Conservation (phyloP, 2,329 filamentous ascomycete genomes). For the Cercospora brassicicola region DNA sequence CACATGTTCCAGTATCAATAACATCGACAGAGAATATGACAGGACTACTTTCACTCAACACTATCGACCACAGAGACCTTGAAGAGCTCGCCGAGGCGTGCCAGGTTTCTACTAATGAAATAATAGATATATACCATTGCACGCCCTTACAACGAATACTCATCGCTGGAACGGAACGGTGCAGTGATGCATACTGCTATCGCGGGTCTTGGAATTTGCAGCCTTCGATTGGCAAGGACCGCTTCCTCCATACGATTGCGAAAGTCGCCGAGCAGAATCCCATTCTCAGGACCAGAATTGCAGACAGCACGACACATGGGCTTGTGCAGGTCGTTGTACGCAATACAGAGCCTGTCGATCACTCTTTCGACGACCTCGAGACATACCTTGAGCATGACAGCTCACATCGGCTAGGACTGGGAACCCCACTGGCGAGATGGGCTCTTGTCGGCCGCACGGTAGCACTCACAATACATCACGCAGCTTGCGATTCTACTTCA, state of each 20-base stretch:
- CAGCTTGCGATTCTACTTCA: background rate
- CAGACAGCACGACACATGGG: background rate
- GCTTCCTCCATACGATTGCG: background rate
- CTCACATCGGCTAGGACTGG: background rate
- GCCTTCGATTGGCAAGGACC: background rate
- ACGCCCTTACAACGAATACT: background rate
- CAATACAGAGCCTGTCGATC: background rate
- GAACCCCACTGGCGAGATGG: background rate
- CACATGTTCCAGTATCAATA: background rate
- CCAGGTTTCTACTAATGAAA: background rate
- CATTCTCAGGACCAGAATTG: background rate
- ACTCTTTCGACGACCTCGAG: background rate
- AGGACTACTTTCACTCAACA: background rate
- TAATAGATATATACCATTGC: background rate
- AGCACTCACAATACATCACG: background rate
- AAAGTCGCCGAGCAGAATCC: background rate
- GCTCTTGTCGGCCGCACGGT: background rate
- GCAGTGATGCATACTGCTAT: background rate
- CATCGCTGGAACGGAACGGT: background rate
- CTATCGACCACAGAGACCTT: background rate
- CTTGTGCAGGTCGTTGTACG: background rate
- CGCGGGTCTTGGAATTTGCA: background rate
- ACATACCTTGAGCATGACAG: background rate
- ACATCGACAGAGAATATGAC: background rate
- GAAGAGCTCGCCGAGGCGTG: background rate